Base-by-base conservation (phyloP, 106 monocot species). In the Acanthochlamys bracteata region DNA sequence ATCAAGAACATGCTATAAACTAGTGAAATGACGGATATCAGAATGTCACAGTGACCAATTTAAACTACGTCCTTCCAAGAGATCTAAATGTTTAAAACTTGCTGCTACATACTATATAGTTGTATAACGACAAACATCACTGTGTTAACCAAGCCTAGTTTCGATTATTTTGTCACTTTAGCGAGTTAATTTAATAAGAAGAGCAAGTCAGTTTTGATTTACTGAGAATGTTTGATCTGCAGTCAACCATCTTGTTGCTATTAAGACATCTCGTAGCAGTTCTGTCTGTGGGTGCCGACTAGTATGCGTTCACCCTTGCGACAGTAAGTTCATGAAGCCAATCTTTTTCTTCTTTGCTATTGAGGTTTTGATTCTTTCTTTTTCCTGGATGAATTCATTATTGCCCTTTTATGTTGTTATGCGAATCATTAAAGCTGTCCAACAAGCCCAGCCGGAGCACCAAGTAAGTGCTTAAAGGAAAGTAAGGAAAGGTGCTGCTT, bases 361-460 rank as follows among this genome's bases (percentile, higher is more conserved):
- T 14, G 2, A 49, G 12, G 12, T 49, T 49, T 17, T 2, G 10
- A 4, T 12, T 9, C 10, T 10, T 49, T 12, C 9, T 49, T 49
- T 49, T 49, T 49, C 49, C 10, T 1, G 10, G 10, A 4, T 17
- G 9, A 14, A 12, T 2, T 12, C 17, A 27, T 24, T 90, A 13
- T 42, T 90, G 68, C 89, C 85, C 8, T 71, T 76, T 63, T 84
- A 64, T 70, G 57, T 78, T 24, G 39, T 89, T 23, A 60, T 84
- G 78, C 63, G 66, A 63, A 54, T 82, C 41, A 71, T 84, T 22
- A 57, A 69, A 11, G 71, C 63, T 15, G 55, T 81, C 20, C 88
- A 80, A 41, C 41, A 62, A 11, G 67, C 61, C 13, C 88, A 73
- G 25, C 26, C 21, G 33, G 49, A 74, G 57, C 62, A 75, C 11